Evolutionary conservation across 495 filamentous ascomycete genomes (phyloP).

Genomic region (Penicillium bialowiezense): DNA sequence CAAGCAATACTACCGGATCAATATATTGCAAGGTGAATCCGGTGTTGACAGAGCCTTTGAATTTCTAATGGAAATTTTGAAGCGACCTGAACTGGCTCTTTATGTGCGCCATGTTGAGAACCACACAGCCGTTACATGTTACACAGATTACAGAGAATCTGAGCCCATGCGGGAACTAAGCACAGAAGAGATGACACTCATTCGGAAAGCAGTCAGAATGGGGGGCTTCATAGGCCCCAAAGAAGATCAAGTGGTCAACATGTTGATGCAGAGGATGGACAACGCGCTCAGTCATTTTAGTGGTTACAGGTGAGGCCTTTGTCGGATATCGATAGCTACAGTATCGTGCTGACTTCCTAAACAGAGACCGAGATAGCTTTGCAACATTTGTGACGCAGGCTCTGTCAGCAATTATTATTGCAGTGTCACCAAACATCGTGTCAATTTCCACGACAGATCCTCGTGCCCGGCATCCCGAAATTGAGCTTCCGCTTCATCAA

Average conservation of each 20-base stretch:
- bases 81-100: not conserved
- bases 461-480: not conserved
- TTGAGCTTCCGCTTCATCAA: conserved; percentile 12
- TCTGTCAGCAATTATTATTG: conserved; percentile 21
- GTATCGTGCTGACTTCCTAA: not conserved
- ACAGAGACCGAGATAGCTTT: not conserved
- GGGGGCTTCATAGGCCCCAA: conserved; percentile 15
- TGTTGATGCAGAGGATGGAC: conserved; percentile 17
- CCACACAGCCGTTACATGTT: too few relatives aligned
- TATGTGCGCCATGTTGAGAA: conserved; percentile 1
- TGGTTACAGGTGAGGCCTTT: not conserved
- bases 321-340: not conserved
- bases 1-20: conserved; percentile 13
- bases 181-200: conserved; percentile 13
- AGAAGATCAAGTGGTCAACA: conserved; percentile 18
- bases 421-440: conserved; percentile 25
- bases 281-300: not conserved
- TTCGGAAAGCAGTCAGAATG: conserved; percentile 11
- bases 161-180: conserved; percentile 8
- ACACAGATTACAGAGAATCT: not conserved
- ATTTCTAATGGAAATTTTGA: conserved; percentile 2
- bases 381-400: conserved; percentile 22
- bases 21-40: conserved; percentile 6
- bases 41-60: conserved; percentile 12
- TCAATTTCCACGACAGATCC: conserved; percentile 15